phyloP scores from a whole-genome alignment of 768 basidiomycete species.

The Lentinula sp. region DNA sequence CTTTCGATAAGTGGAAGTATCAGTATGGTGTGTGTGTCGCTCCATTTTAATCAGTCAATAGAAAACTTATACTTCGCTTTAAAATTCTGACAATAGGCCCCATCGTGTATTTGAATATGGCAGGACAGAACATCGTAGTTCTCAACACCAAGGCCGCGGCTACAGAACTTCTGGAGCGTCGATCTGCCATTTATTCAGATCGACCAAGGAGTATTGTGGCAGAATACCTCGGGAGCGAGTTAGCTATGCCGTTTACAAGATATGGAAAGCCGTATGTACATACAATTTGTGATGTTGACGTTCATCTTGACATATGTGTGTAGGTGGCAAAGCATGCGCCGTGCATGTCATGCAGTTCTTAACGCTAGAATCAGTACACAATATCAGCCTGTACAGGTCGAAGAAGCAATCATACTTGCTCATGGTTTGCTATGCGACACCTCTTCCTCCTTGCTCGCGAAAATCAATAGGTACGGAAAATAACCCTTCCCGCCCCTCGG shows the following conservation, averaged over 20 bases:
- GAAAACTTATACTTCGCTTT: not conserved
- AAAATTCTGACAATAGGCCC: not conserved
- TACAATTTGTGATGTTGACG: not conserved
- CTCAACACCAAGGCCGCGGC: conserved; percentile 1
- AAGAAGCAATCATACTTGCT: not conserved
- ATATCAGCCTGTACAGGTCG: not conserved
- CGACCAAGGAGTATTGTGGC: not conserved
- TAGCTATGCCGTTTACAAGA: not conserved
- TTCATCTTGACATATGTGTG: not conserved
- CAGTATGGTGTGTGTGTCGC: not conserved
- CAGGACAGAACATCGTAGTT: conserved; percentile 4
- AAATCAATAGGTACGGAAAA: not conserved
- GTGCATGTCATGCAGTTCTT: not conserved
- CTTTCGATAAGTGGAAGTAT: not conserved
- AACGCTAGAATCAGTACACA: not conserved
- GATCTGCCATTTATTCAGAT: conserved; percentile 2
- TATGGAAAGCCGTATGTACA: not conserved
- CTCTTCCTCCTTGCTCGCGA: not conserved
- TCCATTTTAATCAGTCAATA: not conserved
- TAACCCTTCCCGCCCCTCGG: not conserved
- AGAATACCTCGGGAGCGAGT: not conserved
- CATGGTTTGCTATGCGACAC: not conserved
- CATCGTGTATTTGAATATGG: conserved; percentile 1
- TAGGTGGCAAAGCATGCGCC: conserved; percentile 6
- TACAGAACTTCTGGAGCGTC: not conserved